These are phyloP conservation scores for Tetrahymena malaccensis DNA, from an alignment of 73 alveolate genomes.

Conservation along the genomic window DNA sequence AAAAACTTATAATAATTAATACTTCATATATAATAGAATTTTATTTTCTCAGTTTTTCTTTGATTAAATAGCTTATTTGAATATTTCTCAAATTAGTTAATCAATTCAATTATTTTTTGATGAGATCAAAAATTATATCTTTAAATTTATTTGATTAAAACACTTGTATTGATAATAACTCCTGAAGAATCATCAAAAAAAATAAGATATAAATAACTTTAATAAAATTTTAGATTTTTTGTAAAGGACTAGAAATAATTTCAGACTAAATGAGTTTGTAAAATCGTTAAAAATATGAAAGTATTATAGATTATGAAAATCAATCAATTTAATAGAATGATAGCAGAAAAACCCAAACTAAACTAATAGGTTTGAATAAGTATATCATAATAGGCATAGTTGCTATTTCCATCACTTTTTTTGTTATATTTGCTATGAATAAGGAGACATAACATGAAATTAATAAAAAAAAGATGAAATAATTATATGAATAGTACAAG, in stretches of 20 bases:
- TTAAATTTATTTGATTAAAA: no score
- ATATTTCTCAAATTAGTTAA: no score
- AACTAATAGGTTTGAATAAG: background rate
- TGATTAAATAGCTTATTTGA: no score
- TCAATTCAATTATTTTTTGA: background rate
- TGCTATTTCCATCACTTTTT: background rate
- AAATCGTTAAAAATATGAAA: background rate
- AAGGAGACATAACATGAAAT: background rate
- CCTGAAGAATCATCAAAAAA: background rate
- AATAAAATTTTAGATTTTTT: no score
- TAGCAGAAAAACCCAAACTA: background rate
- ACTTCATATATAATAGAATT: background rate
- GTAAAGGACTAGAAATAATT: no score
- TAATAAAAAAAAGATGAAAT: background rate
- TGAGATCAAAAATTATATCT: background rate
- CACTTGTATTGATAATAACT: background rate
- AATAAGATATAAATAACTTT: no score
- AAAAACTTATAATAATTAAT: no score
- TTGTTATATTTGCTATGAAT: background rate
- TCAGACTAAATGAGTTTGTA: background rate
- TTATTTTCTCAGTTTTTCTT: background rate
- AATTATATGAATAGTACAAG: background rate
- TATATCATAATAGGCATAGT: background rate
- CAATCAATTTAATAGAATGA: background rate
- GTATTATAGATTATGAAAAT: background rate